phyloP scores from a whole-genome alignment of 495 filamentous ascomycete species.

The Penicillium angulare region DNA sequence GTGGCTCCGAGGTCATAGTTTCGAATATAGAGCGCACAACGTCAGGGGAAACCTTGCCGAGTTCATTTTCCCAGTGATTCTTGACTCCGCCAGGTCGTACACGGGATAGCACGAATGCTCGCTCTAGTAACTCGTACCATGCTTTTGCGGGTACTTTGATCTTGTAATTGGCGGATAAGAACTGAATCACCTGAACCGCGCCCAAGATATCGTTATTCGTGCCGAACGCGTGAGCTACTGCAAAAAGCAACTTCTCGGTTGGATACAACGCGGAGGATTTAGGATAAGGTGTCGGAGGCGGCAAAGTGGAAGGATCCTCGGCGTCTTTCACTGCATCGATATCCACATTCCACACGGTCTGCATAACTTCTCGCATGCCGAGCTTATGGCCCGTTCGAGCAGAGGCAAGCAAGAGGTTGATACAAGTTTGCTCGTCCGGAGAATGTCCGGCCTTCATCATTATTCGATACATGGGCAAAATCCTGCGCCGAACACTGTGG shows the following conservation, averaged over 20 bases:
- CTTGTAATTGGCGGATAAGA: conserved; percentile 54
- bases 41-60: conserved; percentile 35
- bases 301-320: conserved; percentile 22
- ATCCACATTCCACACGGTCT: conserved; percentile 59
- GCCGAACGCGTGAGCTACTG: conserved; percentile 58
- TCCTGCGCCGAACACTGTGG: conserved; percentile 32
- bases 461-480: conserved; percentile 42
- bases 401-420: conserved; percentile 54
- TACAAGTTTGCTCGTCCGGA: conserved; percentile 55
- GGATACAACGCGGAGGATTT: conserved; percentile 55
- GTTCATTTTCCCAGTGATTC: neutral
- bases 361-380: conserved; percentile 48
- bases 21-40: conserved; percentile 48
- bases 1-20: conserved; percentile 55
- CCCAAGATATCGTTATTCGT: conserved; percentile 53
- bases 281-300: conserved; percentile 30
- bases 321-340: conserved; percentile 37
- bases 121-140: conserved; percentile 60
- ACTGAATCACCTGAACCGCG: conserved; percentile 54
- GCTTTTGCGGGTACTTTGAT: conserved; percentile 45
- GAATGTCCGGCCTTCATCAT: conserved; percentile 49
- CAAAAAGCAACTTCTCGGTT: conserved; percentile 49
- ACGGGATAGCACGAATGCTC: conserved; percentile 54
- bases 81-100: conserved; percentile 18
- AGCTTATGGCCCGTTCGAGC: conserved; percentile 52